Percentiles rank a stretch among this genome's conserved stretches.
Evolutionary conservation across 2,329 filamentous ascomycete genomes (phyloP).

Genomic region (Leptographium galeiforme): DNA sequence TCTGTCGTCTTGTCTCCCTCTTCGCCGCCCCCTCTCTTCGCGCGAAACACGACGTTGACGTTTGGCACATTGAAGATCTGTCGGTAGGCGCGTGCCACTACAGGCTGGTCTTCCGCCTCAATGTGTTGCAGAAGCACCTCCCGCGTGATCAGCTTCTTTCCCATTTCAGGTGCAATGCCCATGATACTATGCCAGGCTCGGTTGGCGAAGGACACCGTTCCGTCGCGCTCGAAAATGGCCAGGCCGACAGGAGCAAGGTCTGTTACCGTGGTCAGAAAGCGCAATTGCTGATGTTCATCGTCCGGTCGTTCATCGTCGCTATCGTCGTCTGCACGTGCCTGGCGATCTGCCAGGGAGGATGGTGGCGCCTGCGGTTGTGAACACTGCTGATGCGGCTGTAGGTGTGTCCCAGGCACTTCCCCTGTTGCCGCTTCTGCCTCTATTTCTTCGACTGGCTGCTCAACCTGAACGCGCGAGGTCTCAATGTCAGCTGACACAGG

Average conservation of each 20-base stretch:
- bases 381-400: not conserved
- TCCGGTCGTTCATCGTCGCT: not conserved
- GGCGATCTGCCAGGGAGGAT: not conserved
- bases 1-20: not conserved
- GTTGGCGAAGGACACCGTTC: conserved; percentile 58
- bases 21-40: conserved; percentile 16
- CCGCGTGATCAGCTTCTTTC: not conserved
- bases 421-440: no score
- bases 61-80: conserved; percentile 22
- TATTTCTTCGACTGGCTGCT: not conserved
- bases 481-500: not conserved
- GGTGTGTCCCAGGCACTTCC: not conserved
- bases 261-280: conserved; percentile 55
- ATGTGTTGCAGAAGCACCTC: conserved; percentile 27
- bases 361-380: no score
- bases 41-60: conserved; percentile 34
- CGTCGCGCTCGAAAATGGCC: conserved; percentile 53
- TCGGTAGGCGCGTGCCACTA: conserved; percentile 27
- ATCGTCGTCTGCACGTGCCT: not conserved
- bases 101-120: conserved; percentile 30
- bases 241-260: conserved; percentile 64
- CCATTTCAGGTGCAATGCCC: conserved; percentile 23
- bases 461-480: not conserved
- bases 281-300: conserved; percentile 30
- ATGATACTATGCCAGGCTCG: conserved; percentile 48